Conservation (phyloP, 202 grass and related monocot species). For the Dendrocalamus latiflorus region DNA sequence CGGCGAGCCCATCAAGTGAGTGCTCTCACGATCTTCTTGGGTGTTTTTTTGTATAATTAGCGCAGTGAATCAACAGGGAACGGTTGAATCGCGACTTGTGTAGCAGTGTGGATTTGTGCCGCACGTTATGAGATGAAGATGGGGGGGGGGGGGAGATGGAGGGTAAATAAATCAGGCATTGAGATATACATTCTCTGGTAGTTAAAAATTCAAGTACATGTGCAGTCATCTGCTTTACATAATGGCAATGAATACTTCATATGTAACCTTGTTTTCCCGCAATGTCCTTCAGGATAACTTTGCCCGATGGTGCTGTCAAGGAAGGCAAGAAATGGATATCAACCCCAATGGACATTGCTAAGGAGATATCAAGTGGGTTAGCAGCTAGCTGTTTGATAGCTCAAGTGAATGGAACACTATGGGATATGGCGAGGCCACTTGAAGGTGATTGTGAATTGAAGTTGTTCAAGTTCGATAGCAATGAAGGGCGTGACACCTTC, state of each 20-base stretch:
- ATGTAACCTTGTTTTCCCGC: neutral
- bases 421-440: conserved; percentile 92
- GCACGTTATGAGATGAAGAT: neutral
- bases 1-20: conserved; percentile 70
- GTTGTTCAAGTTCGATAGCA: conserved; percentile 85
- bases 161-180: neutral
- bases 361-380: conserved; percentile 74
- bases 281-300: conserved; percentile 50
- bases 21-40: neutral
- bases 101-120: neutral
- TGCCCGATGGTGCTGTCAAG: conserved; percentile 67
- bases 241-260: neutral
- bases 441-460: conserved; percentile 79
- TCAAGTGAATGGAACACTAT: conserved; percentile 79
- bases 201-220: neutral
- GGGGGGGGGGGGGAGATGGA: neutral
- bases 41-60: neutral
- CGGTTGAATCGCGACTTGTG: neutral
- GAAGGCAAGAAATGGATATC: conserved; percentile 82
- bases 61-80: neutral
- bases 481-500: conserved; percentile 93
- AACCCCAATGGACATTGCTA: conserved; percentile 87
- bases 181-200: neutral
- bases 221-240: neutral
- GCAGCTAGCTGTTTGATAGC: conserved; percentile 83